Conservation (phyloP, 306 rosid genomes). For the Medicago ruthenica region DNA sequence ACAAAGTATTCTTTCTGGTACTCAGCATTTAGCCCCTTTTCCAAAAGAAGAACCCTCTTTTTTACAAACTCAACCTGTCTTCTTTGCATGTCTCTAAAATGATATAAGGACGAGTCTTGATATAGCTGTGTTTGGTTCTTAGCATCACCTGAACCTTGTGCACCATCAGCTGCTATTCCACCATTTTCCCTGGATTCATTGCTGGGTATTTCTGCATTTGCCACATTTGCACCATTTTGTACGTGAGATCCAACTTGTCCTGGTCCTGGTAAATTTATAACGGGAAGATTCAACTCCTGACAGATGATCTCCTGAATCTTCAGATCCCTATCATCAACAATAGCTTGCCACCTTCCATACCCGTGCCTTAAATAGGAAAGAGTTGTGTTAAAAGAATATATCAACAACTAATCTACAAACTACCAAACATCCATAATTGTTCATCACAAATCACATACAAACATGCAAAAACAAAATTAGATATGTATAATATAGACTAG, state of each 20-base stretch:
- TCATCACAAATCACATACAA: conserved; percentile 22
- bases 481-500: neutral
- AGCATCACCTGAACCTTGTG: conserved; percentile 66
- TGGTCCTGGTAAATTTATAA: conserved; percentile 69
- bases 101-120: conserved; percentile 74
- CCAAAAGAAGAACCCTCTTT: conserved; percentile 97
- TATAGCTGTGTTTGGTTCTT: conserved; percentile 61
- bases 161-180: conserved; percentile 59
- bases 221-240: conserved; percentile 65
- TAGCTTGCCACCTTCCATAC: conserved; percentile 99
- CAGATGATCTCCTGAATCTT: conserved; percentile 89
- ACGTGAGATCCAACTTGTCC: conserved; percentile 70
- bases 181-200: conserved; percentile 76
- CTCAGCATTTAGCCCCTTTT: conserved; percentile 90
- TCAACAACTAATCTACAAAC: conserved; percentile 31
- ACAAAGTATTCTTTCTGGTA: conserved; percentile 86
- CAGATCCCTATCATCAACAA: conserved; percentile 90
- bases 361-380: conserved; percentile 73
- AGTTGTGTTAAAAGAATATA: conserved; percentile 31
- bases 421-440: conserved; percentile 23
- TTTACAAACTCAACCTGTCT: conserved; percentile 93
- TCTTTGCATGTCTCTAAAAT: conserved; percentile 95
- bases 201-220: conserved; percentile 55
- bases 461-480: conserved; percentile 20
- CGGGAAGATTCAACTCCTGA: conserved; percentile 92